Evolutionary conservation across 768 basidiomycete species (phyloP).

Genomic region (Boletellus ananas): DNA sequence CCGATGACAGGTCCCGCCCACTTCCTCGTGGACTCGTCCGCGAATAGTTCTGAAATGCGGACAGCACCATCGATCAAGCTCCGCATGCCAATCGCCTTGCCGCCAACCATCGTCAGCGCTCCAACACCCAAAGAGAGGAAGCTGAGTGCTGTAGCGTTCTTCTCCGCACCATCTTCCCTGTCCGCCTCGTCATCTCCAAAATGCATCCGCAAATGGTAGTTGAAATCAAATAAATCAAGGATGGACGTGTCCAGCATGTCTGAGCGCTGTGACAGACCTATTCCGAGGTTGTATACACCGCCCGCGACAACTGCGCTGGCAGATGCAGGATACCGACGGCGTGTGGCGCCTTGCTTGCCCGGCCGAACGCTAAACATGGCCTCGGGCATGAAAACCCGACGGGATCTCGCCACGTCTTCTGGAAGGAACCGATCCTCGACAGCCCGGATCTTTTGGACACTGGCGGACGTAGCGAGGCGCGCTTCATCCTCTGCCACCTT

Average conservation of each 20-base stretch:
- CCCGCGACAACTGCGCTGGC: conserved; percentile 66
- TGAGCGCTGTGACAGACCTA: conserved; percentile 71
- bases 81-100: conserved; percentile 72
- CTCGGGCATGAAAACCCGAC: conserved; percentile 90
- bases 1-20: conserved; percentile 89
- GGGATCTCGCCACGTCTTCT: conserved; percentile 72
- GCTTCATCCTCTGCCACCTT: conserved; percentile 81
- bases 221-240: conserved; percentile 82
- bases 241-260: conserved; percentile 79
- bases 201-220: conserved; percentile 70
- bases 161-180: conserved; percentile 33
- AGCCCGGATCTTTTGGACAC: conserved; percentile 61
- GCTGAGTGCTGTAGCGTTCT: conserved; percentile 59
- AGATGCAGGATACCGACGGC: conserved; percentile 32
- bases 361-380: conserved; percentile 83
- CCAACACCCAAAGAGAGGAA: conserved; percentile 77
- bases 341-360: conserved; percentile 37
- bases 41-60: conserved; percentile 72
- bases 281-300: conserved; percentile 74
- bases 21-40: conserved; percentile 73
- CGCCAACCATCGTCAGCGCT: conserved; percentile 85
- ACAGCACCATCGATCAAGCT: conserved; percentile 75
- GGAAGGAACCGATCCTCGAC: conserved; percentile 79
- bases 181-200: conserved; percentile 50
- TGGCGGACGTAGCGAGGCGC: conserved; percentile 56